Evolutionary conservation across 2,329 filamentous ascomycete species (phyloP), one percentile per base, ranked within the genome.

Genomic region (Pseudovirgaria hyperparasitica): DNA sequence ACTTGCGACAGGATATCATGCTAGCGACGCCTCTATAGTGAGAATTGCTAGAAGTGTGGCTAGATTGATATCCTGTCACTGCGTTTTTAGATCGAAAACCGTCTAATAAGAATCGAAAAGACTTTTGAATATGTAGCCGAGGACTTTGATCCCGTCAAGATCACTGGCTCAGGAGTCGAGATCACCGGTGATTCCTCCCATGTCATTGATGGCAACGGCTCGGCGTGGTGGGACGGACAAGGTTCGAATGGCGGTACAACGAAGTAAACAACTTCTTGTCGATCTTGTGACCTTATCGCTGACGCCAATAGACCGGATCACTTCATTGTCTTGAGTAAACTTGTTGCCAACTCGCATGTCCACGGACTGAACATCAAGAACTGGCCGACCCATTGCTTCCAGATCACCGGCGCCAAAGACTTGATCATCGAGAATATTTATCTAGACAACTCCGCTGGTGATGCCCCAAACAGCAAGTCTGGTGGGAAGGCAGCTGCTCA

Each of bases 371-470:
- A 61, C 32, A 58, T 70, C 35, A 48, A 56, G 36, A 65, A 67
- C 43, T 53, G 58, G 5, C 64, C 63, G 2, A 58, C 65, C 4
- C 63, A 68, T 38, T 49, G 48, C 23, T 59, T 66, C 43, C 57
- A 42, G 23, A 41, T 55, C 29, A 54, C 63, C 39, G 38, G 44
- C 8, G 48, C 48, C 11, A 40, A 43, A 4, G 51, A 50, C 22
- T 44, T 67, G 6, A 47, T 46, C 4, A 32, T 73, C 15, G 50
- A 49, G 6, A 43, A 52, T 18, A 52, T 72, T 33, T 61, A 53
- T 9, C 60, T 72, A 30, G 62, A 72, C 41, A 64, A 70, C 49
- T 57, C 57, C 9, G 65, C 52, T 14, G 67, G 67, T 19, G 58
- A 64, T 18, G 29, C 38, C 14, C 34, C 39, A 10, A 42, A 45